These are phyloP conservation scores for Saccharomycopsis crataegensis DNA, from an alignment of 1,139 yeast genomes.

Conservation along the genomic window DNA sequence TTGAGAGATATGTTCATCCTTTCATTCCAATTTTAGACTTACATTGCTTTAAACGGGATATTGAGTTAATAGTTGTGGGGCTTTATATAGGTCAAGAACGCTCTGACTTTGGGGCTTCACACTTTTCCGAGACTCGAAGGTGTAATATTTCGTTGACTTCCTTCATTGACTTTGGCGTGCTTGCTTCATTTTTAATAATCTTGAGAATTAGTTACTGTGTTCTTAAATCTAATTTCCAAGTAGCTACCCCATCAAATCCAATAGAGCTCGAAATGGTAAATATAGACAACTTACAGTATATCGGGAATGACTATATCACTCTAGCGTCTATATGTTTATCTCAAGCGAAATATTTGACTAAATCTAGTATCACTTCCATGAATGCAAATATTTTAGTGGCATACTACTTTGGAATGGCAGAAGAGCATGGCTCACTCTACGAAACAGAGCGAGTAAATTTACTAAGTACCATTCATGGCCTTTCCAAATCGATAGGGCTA, in stretches of 20 bases:
- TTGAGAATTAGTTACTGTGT: constrained; percentile 10
- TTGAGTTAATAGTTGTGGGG: constrained; percentile 15
- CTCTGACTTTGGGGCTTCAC: no score
- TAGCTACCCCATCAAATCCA: not conserved
- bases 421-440: constrained; percentile 4
- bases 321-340: constrained; percentile 12
- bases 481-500: constrained; percentile 6
- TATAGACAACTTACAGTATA: constrained; percentile 4
- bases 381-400: constrained; percentile 1
- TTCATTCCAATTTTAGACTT: constrained; percentile 16
- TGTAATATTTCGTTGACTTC: constrained; percentile 2
- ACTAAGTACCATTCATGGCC: not conserved
- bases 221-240: constrained; percentile 8
- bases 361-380: constrained; percentile 7
- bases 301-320: constrained; percentile 8
- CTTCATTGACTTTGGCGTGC: constrained; percentile 11
- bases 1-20: constrained; percentile 16
- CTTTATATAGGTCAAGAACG: not conserved
- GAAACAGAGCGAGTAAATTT: constrained; percentile 4
- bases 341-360: constrained; percentile 9
- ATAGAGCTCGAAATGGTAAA: constrained; percentile 10
- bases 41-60: constrained; percentile 10
- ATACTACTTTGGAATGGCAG: constrained; percentile 8
- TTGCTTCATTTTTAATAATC: constrained; percentile 14
- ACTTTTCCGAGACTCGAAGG: no score